These are phyloP conservation scores for Cryptosporidium tyzzeri DNA, from an alignment of 169 alveolate species.

Conservation along the genomic window DNA sequence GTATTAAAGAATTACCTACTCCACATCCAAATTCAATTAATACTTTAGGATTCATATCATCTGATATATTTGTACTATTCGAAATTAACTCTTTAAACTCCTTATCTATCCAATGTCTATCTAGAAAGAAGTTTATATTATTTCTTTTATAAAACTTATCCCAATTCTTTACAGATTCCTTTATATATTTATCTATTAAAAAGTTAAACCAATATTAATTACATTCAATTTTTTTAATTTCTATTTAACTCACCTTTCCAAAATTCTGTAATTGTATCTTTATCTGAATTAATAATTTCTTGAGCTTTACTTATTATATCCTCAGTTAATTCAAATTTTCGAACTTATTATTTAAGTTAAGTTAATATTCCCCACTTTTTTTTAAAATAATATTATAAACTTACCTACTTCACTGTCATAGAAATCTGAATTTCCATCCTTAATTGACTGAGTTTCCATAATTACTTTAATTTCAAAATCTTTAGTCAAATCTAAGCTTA, in stretches of 20 bases:
- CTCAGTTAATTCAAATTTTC: slow-evolving; percentile 49
- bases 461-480: neutral
- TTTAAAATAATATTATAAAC: neutral
- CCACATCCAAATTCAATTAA: slow-evolving; percentile 94
- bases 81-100: slow-evolving; percentile 87
- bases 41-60: slow-evolving; percentile 51
- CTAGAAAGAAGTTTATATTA: slow-evolving; percentile 90
- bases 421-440: slow-evolving; percentile 36
- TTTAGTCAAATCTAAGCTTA: neutral
- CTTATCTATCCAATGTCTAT: slow-evolving; percentile 90
- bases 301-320: slow-evolving; percentile 37
- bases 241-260: slow-evolving; percentile 61
- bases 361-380: neutral
- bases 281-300: slow-evolving; percentile 43
- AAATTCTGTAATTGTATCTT: slow-evolving; percentile 41
- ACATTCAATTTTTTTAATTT: no score
- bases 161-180: slow-evolving; percentile 89
- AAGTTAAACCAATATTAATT: neutral
- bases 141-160: slow-evolving; percentile 91
- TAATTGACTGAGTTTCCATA: neutral
- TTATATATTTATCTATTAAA: slow-evolving; percentile 81
- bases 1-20: slow-evolving; percentile 93
- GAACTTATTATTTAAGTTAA: neutral
- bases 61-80: slow-evolving; percentile 28
- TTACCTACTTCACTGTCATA: slow-evolving; percentile 68